Evolutionary conservation across 176 grass and related monocot genomes (phyloP).

Genomic region (Lolium rigidum): DNA sequence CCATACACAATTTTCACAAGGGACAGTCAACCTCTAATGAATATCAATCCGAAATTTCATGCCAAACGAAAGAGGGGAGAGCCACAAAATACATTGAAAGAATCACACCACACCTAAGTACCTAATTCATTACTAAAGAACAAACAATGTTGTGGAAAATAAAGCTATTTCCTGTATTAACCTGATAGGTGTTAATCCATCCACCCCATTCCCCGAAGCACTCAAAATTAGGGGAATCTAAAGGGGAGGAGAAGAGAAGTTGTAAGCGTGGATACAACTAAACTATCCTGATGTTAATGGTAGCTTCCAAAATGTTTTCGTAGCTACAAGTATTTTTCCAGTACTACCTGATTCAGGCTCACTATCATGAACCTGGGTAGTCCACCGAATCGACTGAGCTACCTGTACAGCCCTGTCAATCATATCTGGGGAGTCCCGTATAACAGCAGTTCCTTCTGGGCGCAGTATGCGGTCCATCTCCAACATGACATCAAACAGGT

Average conservation of each 20-base stretch:
- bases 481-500: constrained; percentile 85
- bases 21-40: constrained; percentile 1
- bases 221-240: constrained; percentile 41
- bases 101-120: constrained; percentile 22
- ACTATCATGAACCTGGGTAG: constrained; percentile 53
- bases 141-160: neutral
- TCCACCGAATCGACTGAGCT: constrained; percentile 75
- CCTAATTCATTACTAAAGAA: neutral
- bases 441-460: constrained; percentile 85
- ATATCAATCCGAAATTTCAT: neutral
- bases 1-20: neutral
- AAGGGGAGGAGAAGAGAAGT: constrained; percentile 22
- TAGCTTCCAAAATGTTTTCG: constrained; percentile 85
- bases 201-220: constrained; percentile 22
- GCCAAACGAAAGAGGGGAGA: neutral
- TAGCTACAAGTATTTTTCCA: constrained; percentile 88
- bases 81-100: neutral
- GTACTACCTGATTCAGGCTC: constrained; percentile 64
- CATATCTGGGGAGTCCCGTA: constrained; percentile 66
- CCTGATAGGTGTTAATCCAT: neutral
- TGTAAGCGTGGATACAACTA: constrained; percentile 35
- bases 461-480: constrained; percentile 98
- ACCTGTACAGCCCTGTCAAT: constrained; percentile 64
- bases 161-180: constrained; percentile 37
- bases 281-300: constrained; percentile 50